These are phyloP conservation scores for Coriaria nepalensis DNA, from an alignment of 306 rosid genomes.

Conservation along the genomic window DNA sequence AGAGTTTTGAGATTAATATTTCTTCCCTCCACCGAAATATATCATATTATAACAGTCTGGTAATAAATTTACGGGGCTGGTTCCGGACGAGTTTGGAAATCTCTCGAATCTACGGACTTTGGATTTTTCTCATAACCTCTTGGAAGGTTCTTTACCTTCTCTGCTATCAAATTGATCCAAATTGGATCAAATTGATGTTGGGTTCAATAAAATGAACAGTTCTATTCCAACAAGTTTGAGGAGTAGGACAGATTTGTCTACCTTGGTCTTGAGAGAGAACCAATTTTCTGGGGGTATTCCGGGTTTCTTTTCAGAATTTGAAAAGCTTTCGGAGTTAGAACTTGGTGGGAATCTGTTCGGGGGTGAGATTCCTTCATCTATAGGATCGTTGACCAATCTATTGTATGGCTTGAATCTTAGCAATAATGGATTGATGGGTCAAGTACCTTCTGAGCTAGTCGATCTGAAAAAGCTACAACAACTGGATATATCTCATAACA, in stretches of 20 bases:
- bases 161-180: constrained; percentile 44
- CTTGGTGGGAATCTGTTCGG: constrained; percentile 68
- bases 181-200: constrained; percentile 40
- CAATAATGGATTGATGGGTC: constrained; percentile 52
- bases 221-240: constrained; percentile 39
- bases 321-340: constrained; percentile 37
- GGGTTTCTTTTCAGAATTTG: constrained; percentile 29
- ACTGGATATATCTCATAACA: constrained; percentile 61
- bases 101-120: constrained; percentile 40
- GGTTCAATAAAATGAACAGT: constrained; percentile 63
- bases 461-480: constrained; percentile 19
- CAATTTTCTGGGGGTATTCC: constrained; percentile 51
- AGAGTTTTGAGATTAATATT: too few species aligned
- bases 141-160: constrained; percentile 59
- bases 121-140: constrained; percentile 40
- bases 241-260: constrained; percentile 40
- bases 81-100: constrained; percentile 53
- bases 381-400: constrained; percentile 48
- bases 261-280: constrained; percentile 51
- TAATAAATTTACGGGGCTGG: constrained; percentile 39
- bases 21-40: too few species aligned
- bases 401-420: constrained; percentile 53
- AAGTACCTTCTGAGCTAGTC: constrained; percentile 42
- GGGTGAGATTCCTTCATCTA: constrained; percentile 49
- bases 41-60: constrained; percentile 6